Conservation (phyloP, 805 yeast genomes). For the Candida pseudoglaebosa region DNA sequence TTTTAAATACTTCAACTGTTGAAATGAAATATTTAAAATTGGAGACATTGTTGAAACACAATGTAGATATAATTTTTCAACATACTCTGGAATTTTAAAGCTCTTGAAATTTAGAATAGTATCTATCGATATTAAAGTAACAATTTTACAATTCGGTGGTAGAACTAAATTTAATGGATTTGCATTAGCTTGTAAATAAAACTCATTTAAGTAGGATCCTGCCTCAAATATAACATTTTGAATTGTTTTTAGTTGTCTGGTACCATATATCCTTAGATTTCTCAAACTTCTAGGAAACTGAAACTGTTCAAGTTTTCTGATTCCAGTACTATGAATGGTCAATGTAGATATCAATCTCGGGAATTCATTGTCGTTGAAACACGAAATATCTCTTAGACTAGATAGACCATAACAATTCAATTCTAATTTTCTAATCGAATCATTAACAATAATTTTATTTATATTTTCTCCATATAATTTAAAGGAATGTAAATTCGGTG, state of each 20-base stretch:
- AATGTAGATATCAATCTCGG: not conserved
- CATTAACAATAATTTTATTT: not conserved
- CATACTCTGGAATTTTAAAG: not conserved
- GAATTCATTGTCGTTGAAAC: not conserved
- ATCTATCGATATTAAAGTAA: not conserved
- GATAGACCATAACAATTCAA: not conserved
- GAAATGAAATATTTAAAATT: not conserved
- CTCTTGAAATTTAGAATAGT: not conserved
- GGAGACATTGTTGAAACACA: not conserved
- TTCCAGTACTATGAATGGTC: not conserved
- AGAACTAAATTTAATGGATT: not conserved
- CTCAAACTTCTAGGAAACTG: not conserved
- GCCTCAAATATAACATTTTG: not conserved
- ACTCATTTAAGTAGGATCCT: slow-evolving; percentile 1
- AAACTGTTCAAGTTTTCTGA: not conserved
- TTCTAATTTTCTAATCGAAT: not conserved
- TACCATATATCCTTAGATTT: too few relatives aligned
- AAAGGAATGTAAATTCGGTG: not conserved
- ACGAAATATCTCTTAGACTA: not conserved
- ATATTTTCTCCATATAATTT: not conserved
- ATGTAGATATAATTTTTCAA: not conserved
- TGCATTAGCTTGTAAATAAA: not conserved
- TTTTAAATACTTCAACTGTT: not conserved
- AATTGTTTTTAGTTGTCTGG: not conserved
- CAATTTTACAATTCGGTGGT: slow-evolving; percentile 1